These are phyloP conservation scores for Candida argentea DNA, from an alignment of 805 yeast species.

Conservation along the genomic window DNA sequence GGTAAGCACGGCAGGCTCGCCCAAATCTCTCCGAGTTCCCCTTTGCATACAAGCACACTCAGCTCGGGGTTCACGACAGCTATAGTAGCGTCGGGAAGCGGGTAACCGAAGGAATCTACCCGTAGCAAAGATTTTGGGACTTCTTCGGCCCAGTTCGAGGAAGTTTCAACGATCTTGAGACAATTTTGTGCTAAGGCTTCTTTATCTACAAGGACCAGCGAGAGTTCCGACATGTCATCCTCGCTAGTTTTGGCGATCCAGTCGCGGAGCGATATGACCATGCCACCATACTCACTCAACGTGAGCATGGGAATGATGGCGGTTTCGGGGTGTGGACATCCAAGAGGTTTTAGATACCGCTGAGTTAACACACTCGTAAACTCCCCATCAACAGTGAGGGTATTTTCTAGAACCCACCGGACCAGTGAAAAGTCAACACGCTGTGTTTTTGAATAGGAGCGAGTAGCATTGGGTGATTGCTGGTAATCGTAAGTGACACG, in stretches of 20 bases:
- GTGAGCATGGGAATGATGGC: constrained; percentile 86
- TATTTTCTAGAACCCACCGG: constrained; percentile 83
- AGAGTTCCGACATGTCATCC: constrained; percentile 31
- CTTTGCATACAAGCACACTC: constrained; percentile 55
- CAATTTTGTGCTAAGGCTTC: constrained; percentile 63
- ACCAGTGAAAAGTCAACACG: constrained; percentile 71
- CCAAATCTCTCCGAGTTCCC: constrained; percentile 95
- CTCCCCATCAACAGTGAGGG: constrained; percentile 86
- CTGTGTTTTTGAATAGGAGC: constrained; percentile 66
- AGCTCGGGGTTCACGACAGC: constrained; percentile 95
- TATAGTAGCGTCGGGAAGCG: constrained; percentile 86
- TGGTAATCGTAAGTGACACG: constrained; percentile 90
- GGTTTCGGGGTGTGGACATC: constrained; percentile 64
- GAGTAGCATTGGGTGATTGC: constrained; percentile 73
- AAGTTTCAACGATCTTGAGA: constrained; percentile 54
- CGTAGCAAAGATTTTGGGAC: constrained; percentile 36
- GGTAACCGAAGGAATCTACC: constrained; percentile 89
- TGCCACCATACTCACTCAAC: constrained; percentile 90
- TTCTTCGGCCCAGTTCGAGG: constrained; percentile 41
- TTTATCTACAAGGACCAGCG: constrained; percentile 65
- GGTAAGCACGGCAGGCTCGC: constrained; percentile 88
- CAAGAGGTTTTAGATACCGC: constrained; percentile 84
- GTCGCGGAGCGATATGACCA: constrained; percentile 85
- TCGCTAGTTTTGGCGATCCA: constrained; percentile 60
- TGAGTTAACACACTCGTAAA: constrained; percentile 82